These are phyloP conservation scores for Cladosporium sphaerospermum DNA, from an alignment of 2,329 filamentous ascomycete species.

Conservation along the genomic window DNA sequence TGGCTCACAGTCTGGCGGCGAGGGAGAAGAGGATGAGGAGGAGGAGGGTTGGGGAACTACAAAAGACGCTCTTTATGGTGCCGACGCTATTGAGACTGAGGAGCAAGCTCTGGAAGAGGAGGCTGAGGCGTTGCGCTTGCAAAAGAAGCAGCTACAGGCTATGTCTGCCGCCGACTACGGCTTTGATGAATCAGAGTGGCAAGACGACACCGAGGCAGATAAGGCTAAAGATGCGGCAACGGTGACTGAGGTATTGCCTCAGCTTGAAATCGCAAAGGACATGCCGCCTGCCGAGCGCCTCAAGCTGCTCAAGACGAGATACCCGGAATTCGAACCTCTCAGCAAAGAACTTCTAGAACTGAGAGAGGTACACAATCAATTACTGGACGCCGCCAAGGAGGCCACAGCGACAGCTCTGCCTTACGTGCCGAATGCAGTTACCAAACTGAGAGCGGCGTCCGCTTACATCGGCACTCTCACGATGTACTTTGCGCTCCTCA, in stretches of 20 bases:
- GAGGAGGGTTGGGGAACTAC: conserved; percentile 77
- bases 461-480: conserved; percentile 81
- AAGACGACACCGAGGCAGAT: conserved; percentile 43
- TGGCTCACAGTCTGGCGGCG: conserved; percentile 19
- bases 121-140: conserved; percentile 76
- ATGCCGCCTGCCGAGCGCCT: conserved; percentile 70
- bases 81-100: conserved; percentile 67
- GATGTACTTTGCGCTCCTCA: conserved; percentile 93
- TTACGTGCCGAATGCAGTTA: conserved; percentile 22
- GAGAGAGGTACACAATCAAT: conserved; percentile 37
- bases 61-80: conserved; percentile 87
- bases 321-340: conserved; percentile 87
- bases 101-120: conserved; percentile 84
- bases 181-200: conserved; percentile 86
- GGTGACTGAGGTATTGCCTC: conserved; percentile 79
- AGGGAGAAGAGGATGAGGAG: conserved; percentile 41
- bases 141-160: conserved; percentile 81
- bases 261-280: conserved; percentile 71
- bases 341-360: conserved; percentile 72
- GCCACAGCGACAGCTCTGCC: not conserved
- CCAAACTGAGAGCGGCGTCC: conserved; percentile 74
- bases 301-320: conserved; percentile 69
- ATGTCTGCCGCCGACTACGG: conserved; percentile 92
- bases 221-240: conserved; percentile 38
- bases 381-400: conserved; percentile 14